Base-by-base conservation (phyloP, 106 monocot genomes). In the Narthecium ossifragum region DNA sequence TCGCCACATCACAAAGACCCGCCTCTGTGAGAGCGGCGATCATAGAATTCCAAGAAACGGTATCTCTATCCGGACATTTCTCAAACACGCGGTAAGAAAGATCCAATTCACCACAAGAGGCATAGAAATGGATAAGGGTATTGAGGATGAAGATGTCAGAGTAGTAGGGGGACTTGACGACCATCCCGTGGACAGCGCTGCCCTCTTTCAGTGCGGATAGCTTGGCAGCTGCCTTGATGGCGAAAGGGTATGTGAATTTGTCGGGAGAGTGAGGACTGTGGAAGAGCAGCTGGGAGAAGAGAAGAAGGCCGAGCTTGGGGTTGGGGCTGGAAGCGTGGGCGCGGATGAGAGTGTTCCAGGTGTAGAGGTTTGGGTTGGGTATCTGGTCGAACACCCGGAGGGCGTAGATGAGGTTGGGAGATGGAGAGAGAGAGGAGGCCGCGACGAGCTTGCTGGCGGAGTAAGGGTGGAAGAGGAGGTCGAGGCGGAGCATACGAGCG, bases 21-120 rank as follows among this genome's bases (percentile, higher is more conserved):
- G 63, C 47, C 14, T 55, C 55, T 3, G 62, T 47, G 52, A 73
- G 59, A 8, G 62, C 72, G 15, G 61, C 28, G 59, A 85, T 77
- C 25, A 80, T 63, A 0, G 80, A 77, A 53, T 85, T 85, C 85
- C 85, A 80, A 1, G 80, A 80, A 17, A 85, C 80, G 23, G 74
- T 70, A 31, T 85, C 85, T 39, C 64, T 69, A 23, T 26, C 31
- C 0, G 66, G 63, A 32, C 70, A 74, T 20, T 17, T 40, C 2
- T 70, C 67, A 47, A 85, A 85, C 49, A 85, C 33, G 15, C 26
- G 51, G 34, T 25, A 39, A 1, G 84, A 33, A 26, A 71, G 41
- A 26, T 62, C 54, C 8, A 64, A 31, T 24, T 61, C 18, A 11
- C 72, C 71, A 36, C 67, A 76, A 18, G 64, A 39, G 6, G 63